These are phyloP conservation scores for Eucalyptus pauciflora DNA, from an alignment of 345 rosid genomes.

Conservation along the genomic window DNA sequence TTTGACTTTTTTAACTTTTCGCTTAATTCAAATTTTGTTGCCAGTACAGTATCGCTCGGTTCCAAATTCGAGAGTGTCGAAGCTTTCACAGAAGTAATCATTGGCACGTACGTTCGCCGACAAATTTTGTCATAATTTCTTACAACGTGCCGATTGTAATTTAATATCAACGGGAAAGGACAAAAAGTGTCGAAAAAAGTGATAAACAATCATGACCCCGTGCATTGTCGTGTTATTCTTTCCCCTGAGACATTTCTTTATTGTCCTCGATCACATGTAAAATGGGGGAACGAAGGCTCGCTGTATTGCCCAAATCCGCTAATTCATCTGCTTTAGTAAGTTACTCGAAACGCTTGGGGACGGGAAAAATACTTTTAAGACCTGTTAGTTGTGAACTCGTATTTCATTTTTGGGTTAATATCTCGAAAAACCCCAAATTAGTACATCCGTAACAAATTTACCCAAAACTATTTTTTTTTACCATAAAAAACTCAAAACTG, in stretches of 20 bases:
- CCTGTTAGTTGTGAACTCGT: too few species aligned
- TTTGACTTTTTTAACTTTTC: not conserved
- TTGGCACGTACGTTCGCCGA: not conserved
- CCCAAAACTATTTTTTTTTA: too few species aligned
- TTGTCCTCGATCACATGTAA: not conserved
- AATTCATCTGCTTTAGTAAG: accelerated
- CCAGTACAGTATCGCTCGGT: too few species aligned
- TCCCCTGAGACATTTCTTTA: not conserved
- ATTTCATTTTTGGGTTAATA: too few species aligned
- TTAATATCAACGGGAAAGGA: not conserved
- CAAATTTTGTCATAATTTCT: not conserved
- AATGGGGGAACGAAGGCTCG: not conserved
- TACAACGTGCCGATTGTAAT: not conserved
- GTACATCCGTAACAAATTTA: too few species aligned
- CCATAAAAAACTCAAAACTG: too few species aligned
- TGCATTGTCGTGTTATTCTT: not conserved
- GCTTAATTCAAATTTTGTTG: not conserved
- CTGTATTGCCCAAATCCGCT: not conserved
- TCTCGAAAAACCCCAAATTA: too few species aligned
- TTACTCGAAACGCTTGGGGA: not conserved
- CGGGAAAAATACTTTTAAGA: not conserved
- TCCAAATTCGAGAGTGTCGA: not conserved
- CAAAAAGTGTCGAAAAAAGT: not conserved
- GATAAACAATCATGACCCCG: not conserved
- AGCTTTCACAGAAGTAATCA: not conserved